Evolutionary conservation across 1,139 yeast genomes (phyloP).

Genomic region (Zygosaccharomyces sapae): DNA sequence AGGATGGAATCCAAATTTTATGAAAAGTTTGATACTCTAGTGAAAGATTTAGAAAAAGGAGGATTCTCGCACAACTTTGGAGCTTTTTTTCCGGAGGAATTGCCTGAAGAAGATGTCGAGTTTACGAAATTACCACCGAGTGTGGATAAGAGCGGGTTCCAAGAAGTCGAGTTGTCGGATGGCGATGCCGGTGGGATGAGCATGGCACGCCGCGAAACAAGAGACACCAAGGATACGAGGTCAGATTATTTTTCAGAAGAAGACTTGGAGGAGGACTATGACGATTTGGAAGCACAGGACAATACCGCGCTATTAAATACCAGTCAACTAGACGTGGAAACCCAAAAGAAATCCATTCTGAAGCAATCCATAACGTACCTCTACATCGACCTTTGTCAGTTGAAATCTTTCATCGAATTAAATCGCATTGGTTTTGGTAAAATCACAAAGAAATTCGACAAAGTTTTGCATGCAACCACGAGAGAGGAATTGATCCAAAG

Average conservation of each 20-base stretch:
- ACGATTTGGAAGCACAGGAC: constrained; percentile 33
- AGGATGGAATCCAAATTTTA: constrained; percentile 49
- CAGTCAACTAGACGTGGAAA: constrained; percentile 37
- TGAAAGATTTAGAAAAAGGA: constrained; percentile 42
- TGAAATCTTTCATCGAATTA: constrained; percentile 62
- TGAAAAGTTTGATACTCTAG: constrained; percentile 47
- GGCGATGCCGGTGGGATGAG: constrained; percentile 9
- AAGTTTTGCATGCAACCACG: constrained; percentile 49
- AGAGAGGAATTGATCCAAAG: constrained; percentile 45
- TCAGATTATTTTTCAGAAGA: constrained; percentile 26
- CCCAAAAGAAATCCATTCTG: constrained; percentile 46
- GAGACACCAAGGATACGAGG: constrained; percentile 13
- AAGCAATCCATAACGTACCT: constrained; percentile 54
- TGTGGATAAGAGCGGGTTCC: constrained; percentile 3
- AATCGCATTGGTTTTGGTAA: constrained; percentile 66
- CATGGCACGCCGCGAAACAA: constrained; percentile 6
- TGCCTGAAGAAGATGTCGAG: constrained; percentile 4
- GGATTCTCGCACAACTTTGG: constrained; percentile 17
- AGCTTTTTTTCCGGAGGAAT: constrained; percentile 6
- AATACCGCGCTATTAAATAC: constrained; percentile 38
- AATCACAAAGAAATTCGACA: constrained; percentile 67
- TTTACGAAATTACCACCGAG: constrained; percentile 5
- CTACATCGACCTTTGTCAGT: constrained; percentile 58
- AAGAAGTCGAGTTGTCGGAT: constrained; percentile 7
- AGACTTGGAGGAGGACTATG: constrained; percentile 34